Percentiles rank a stretch among this genome's conserved stretches.
These are phyloP conservation scores for Leptomonas pyrrhocoris DNA, from an alignment of 208 protist species.

Conservation along the genomic window DNA sequence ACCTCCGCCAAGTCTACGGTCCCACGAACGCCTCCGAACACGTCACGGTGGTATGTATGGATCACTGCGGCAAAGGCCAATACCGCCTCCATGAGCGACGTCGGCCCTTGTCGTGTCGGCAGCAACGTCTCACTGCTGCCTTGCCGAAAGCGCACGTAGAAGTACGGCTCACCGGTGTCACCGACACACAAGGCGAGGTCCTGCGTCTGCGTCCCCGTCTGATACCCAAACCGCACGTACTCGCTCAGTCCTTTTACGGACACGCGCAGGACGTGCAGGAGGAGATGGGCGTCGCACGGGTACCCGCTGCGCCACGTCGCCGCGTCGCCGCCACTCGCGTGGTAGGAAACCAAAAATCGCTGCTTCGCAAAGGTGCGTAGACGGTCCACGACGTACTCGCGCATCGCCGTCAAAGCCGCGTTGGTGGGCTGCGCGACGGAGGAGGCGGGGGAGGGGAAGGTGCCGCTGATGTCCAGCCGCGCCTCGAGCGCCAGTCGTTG, in stretches of 20 bases:
- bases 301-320: conserved; percentile 57
- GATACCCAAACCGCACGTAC: conserved; percentile 68
- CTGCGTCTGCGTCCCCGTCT: conserved; percentile 39
- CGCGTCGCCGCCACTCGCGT: conserved; percentile 47
- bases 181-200: conserved; percentile 73
- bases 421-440: conserved; percentile 17
- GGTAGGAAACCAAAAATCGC: conserved; percentile 52
- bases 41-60: conserved; percentile 55
- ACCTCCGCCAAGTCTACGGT: conserved; percentile 59
- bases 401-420: conserved; percentile 43
- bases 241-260: conserved; percentile 59
- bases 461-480: conserved; percentile 57
- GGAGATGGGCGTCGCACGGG: conserved; percentile 75
- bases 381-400: conserved; percentile 63
- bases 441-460: conserved; percentile 44
- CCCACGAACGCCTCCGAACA: conserved; percentile 59
- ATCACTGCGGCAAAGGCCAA: conserved; percentile 67
- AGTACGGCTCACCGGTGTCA: conserved; percentile 82
- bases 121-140: conserved; percentile 37
- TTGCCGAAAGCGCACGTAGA: conserved; percentile 70
- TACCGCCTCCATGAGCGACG: conserved; percentile 80
- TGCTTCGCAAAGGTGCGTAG: conserved; percentile 58
- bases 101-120: conserved; percentile 50
- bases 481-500: conserved; percentile 71
- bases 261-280: conserved; percentile 76